Base-by-base conservation (phyloP, 257 asterid species). In the Salvia hispanica region DNA sequence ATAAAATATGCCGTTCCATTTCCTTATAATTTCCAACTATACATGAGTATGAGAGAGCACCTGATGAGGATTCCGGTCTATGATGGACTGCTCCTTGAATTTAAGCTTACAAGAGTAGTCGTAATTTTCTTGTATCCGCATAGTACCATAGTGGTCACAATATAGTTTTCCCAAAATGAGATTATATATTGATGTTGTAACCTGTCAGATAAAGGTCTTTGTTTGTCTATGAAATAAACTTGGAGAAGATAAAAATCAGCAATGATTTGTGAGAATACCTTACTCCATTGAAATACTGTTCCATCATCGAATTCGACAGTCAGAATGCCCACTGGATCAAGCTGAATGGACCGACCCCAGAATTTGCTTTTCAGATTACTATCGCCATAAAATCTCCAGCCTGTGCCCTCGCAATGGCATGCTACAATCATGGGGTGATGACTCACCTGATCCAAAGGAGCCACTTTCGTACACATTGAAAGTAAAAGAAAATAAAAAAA, bases 391-490 rank as follows among this genome's bases (percentile, higher is more conserved):
- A 93, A 91, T 71, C 76, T 94, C 99, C 97, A 90, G 64, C 97
- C 95, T 65, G 87, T 86, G 62, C 99, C 98, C 84, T 92, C 93
- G 39, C 98, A 90, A 67, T 88, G 98, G 80, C 97, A 92, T 61
- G 98, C 98, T 61, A 93, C 91, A 80, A 90, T 77, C 99, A 90
- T 86, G 61, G 99, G 99, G 74, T 93, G 99, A 79, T 93, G 99
- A 80, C 97, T 90, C 72, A 93, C 99, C 99, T 93, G 79, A 76
- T 64, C 57, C 14, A 79, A 69, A 34, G 37, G 45, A 67, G 2
- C 31, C 31, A 25, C 31, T 25, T 25, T 25, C 31, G 3, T 25
- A 25, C 31, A 0, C 31, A 25, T 25, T 25, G 31, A 25, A 25
- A 25, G 31, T 25, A 25, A 25, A 25, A 25, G 2, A 25, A 25